Percentiles rank a stretch among this genome's conserved stretches.
Evolutionary conservation across 2,329 filamentous ascomycete species (phyloP).

Genomic region (Lecanosticta acicola): DNA sequence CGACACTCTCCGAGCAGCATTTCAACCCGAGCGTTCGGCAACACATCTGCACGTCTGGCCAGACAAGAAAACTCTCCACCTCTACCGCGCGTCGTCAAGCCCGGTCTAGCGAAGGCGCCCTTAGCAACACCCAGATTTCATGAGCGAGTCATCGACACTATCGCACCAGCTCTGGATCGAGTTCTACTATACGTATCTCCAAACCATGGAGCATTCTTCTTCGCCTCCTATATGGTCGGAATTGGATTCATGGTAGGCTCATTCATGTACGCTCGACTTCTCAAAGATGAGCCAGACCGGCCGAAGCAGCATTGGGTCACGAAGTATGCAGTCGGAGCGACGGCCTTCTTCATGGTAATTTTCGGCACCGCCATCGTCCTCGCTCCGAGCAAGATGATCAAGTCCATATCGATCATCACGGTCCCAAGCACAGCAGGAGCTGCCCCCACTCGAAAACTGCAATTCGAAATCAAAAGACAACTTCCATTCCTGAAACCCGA

Average conservation of each 20-base stretch:
- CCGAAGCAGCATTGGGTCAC: slow-evolving; percentile 6
- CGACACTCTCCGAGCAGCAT: neutral
- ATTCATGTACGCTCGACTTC: slow-evolving; percentile 11
- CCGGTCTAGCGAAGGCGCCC: neutral
- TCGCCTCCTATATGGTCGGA: slow-evolving; percentile 18
- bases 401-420: slow-evolving; percentile 14
- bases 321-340: slow-evolving; percentile 10
- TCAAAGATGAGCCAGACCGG: slow-evolving; percentile 13
- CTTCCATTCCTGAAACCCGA: slow-evolving; percentile 21
- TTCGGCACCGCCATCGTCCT: slow-evolving; percentile 18
- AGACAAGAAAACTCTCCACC: too few relatives aligned
- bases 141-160: slow-evolving; percentile 3
- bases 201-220: slow-evolving; percentile 20
- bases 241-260: slow-evolving; percentile 14
- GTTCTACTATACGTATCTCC: slow-evolving; percentile 25
- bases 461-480: slow-evolving; percentile 12
- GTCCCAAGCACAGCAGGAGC: neutral
- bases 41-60: neutral
- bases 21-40: neutral
- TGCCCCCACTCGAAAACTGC: slow-evolving; percentile 7
- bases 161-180: slow-evolving; percentile 7
- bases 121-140: too few relatives aligned
- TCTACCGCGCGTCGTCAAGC: neutral
- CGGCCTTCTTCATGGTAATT: slow-evolving; percentile 9
- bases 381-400: slow-evolving; percentile 21